Conservation (phyloP, 345 rosid species). For the sweet orange (Citrus sinensis) region DVS_A1.0 CM039163.1:49521501-49522000, state of each 20-base stretch:
- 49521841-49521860: slow-evolving; percentile 71
- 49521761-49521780: slow-evolving; percentile 98
- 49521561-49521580: slow-evolving; percentile 98
- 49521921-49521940: neutral
- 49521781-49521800: slow-evolving; percentile 98
- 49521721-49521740: neutral
- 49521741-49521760: slow-evolving; percentile 59
- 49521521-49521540: slow-evolving; percentile 98
- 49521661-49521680: slow-evolving; percentile 13
- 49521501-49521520: slow-evolving; percentile 95
- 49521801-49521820: slow-evolving; percentile 96
- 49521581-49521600: slow-evolving; percentile 99
- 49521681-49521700: neutral
- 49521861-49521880: slow-evolving; percentile 12
- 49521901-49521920: neutral
- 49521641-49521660: slow-evolving; percentile 67
- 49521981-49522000: neutral
- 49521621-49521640: slow-evolving; percentile 72
- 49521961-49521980: neutral
- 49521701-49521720: slow-evolving; percentile 13
- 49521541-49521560: slow-evolving; percentile 99
- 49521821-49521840: slow-evolving; percentile 95
- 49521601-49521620: slow-evolving; percentile 94
- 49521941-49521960: neutral
- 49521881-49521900: neutral